A percentile compares a stretch with the other conserved stretches of the same genome.
These are phyloP conservation scores for Colletotrichum chlorophyti DNA, from an alignment of 2,329 filamentous ascomycete species.

Conservation along the genomic window DNA sequence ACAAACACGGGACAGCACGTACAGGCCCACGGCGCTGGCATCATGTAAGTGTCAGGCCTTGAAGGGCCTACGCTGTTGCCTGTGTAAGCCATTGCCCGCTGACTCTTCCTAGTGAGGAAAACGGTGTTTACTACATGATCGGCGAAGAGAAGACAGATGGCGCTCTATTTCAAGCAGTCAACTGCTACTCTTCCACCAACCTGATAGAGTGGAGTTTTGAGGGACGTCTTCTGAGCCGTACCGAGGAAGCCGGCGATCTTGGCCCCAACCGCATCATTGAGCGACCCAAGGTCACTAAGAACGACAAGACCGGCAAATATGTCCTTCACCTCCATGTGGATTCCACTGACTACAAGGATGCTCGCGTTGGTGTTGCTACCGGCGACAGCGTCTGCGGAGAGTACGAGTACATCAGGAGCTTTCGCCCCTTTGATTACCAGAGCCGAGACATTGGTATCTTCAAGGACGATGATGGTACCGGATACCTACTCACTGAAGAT, in stretches of 20 bases:
- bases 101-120: slow-evolving; percentile 44
- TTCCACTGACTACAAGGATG: slow-evolving; percentile 64
- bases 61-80: background rate
- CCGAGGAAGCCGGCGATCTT: slow-evolving; percentile 57
- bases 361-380: slow-evolving; percentile 69
- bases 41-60: slow-evolving; percentile 47
- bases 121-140: slow-evolving; percentile 68
- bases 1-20: slow-evolving; percentile 60
- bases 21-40: slow-evolving; percentile 70
- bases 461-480: slow-evolving; percentile 66
- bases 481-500: slow-evolving; percentile 68
- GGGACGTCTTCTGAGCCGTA: slow-evolving; percentile 62
- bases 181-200: slow-evolving; percentile 70
- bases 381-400: slow-evolving; percentile 64
- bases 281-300: slow-evolving; percentile 73
- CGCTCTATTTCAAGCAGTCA: slow-evolving; percentile 66
- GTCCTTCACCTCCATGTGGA: slow-evolving; percentile 77
- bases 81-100: background rate
- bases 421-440: slow-evolving; percentile 40
- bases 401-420: slow-evolving; percentile 51
- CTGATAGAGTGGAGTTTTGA: slow-evolving; percentile 70
- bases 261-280: slow-evolving; percentile 70
- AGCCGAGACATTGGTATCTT: slow-evolving; percentile 67
- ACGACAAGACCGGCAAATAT: slow-evolving; percentile 67
- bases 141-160: slow-evolving; percentile 75